Conservation (phyloP, 2,329 filamentous ascomycete genomes). For the Talaromyces islandicus region DNA sequence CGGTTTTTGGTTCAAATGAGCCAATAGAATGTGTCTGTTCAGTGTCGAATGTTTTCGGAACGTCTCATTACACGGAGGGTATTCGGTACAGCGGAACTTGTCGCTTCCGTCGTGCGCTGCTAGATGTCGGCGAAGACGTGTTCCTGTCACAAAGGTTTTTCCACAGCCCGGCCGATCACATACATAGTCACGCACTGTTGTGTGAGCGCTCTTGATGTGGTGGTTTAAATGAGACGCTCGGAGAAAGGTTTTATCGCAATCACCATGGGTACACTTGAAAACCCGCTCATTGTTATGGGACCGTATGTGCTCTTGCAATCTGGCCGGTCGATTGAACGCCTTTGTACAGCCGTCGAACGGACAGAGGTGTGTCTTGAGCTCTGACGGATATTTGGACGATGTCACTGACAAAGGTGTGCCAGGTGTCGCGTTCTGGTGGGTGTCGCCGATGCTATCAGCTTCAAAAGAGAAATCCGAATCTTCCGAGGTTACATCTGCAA, state of each 20-base stretch:
- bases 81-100: constrained; percentile 66
- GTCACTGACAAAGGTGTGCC: constrained; percentile 48
- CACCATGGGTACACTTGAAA: constrained; percentile 63
- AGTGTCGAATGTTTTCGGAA: constrained; percentile 87
- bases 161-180: constrained; percentile 69
- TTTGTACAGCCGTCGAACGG: constrained; percentile 69
- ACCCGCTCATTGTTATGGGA: constrained; percentile 82
- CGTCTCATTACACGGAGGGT: constrained; percentile 63
- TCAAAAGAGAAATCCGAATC: constrained; percentile 4
- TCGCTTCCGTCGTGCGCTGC: constrained; percentile 74
- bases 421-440: constrained; percentile 39
- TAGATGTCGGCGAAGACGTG: constrained; percentile 68
- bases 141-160: constrained; percentile 76
- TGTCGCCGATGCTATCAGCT: background rate
- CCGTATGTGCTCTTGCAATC: constrained; percentile 71
- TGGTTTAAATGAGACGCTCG: constrained; percentile 81
- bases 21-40: constrained; percentile 71
- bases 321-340: constrained; percentile 79
- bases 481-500: background rate
- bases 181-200: constrained; percentile 60
- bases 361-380: constrained; percentile 71
- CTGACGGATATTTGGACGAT: constrained; percentile 52
- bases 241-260: constrained; percentile 77
- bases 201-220: constrained; percentile 78
- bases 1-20: constrained; percentile 66